Percentiles rank a stretch among this genome's conserved stretches.
Evolutionary conservation across 2,329 filamentous ascomycete species (phyloP).

Genomic region (Ceratocystis papillata): DNA sequence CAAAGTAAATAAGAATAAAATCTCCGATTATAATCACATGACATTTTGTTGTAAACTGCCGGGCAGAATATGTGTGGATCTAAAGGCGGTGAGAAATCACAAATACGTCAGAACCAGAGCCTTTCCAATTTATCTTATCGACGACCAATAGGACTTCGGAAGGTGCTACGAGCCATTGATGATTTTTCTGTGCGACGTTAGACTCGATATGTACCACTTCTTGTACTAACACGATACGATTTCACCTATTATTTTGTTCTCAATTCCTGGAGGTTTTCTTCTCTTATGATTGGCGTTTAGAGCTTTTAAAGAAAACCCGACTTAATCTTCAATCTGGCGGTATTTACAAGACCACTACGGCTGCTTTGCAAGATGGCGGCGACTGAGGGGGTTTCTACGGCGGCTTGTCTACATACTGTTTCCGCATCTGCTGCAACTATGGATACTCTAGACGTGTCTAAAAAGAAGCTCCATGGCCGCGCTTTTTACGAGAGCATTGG

Average conservation of each 20-base stretch:
- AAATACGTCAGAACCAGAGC: neutral
- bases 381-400: neutral
- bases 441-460: constrained; percentile 14
- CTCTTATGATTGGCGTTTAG: too few species aligned
- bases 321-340: constrained; percentile 17
- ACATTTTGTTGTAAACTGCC: constrained; percentile 1
- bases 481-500: constrained; percentile 94
- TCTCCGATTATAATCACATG: neutral
- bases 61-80: neutral
- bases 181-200: constrained; percentile 11
- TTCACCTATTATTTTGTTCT: neutral
- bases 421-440: constrained; percentile 20
- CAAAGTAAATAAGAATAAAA: neutral
- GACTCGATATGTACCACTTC: neutral
- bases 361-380: constrained; percentile 20
- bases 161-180: constrained; percentile 3
- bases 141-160: constrained; percentile 1
- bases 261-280: neutral
- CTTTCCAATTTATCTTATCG: constrained; percentile 18
- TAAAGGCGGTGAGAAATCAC: neutral
- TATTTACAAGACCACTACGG: constrained; percentile 7
- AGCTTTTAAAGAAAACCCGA: neutral
- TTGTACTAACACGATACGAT: too few species aligned
- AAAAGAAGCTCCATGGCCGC: constrained; percentile 62
- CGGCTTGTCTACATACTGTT: neutral